phyloP scores from a whole-genome alignment of 2,329 filamentous ascomycete species.

The Aspergillaceae sp. region DNA sequence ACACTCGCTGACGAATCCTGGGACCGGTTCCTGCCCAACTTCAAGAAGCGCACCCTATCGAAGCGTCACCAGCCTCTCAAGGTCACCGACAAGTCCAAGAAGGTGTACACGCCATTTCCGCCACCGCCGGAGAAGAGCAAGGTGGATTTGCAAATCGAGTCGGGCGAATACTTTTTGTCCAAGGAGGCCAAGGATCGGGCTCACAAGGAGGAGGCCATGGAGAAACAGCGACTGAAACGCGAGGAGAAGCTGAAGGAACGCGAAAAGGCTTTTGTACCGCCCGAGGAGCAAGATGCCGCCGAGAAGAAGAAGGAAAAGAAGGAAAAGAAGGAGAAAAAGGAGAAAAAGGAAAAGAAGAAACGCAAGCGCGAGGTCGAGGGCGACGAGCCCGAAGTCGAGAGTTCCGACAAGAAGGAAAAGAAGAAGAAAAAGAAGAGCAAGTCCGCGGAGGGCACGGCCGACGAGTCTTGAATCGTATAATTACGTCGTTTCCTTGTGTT shows the following conservation, averaged over 20 bases:
- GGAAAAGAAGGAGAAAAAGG: constrained; percentile 36
- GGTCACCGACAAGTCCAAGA: constrained; percentile 88
- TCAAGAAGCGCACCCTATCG: constrained; percentile 86
- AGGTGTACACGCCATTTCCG: constrained; percentile 93
- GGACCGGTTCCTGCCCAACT: constrained; percentile 93
- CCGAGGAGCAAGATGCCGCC: constrained; percentile 59
- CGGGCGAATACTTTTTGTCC: constrained; percentile 89
- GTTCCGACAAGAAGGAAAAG: constrained; percentile 52
- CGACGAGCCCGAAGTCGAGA: constrained; percentile 16
- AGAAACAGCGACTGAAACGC: constrained; percentile 79
- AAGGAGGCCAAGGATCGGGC: constrained; percentile 87
- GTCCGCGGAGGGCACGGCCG: constrained; percentile 13
- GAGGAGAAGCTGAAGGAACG: constrained; percentile 79
- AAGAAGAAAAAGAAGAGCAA: constrained; percentile 44
- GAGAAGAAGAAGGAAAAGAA: constrained; percentile 40
- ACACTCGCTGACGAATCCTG: constrained; percentile 80
- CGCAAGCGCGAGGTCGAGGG: constrained; percentile 28
- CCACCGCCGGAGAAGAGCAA: constrained; percentile 98
- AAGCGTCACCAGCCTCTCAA: constrained; percentile 74
- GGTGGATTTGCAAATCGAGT: constrained; percentile 95
- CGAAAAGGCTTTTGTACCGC: constrained; percentile 77
- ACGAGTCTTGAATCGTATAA: constrained; percentile 13
- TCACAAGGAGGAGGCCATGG: constrained; percentile 67
- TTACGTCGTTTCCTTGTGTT: constrained; percentile 4
- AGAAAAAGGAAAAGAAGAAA: constrained; percentile 38